These are phyloP conservation scores for Canariomyces notabilis DNA, from an alignment of 2,329 filamentous ascomycete species.

Conservation along the genomic window DNA sequence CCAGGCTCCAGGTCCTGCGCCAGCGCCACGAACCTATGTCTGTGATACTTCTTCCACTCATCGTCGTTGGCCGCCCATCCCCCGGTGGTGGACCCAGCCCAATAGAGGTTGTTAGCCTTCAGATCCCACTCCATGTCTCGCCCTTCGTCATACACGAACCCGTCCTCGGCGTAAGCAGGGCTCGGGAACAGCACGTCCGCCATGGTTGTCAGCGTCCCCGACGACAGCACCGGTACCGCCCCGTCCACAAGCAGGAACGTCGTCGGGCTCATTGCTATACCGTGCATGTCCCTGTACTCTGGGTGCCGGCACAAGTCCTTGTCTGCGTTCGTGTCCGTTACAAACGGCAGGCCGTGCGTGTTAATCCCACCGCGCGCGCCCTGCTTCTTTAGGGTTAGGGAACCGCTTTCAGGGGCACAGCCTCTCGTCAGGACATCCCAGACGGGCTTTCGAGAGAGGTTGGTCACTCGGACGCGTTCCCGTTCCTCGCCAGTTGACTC, in stretches of 20 bases:
- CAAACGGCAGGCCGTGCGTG: slow-evolving; percentile 33
- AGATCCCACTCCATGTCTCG: slow-evolving; percentile 43
- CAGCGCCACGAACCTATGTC: slow-evolving; percentile 41
- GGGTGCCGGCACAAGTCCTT: slow-evolving; percentile 42
- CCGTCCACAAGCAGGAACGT: slow-evolving; percentile 38
- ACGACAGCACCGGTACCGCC: slow-evolving; percentile 43
- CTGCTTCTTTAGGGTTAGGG: background rate
- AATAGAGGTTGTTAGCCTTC: slow-evolving; percentile 50
- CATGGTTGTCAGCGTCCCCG: slow-evolving; percentile 41
- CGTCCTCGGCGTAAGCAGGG: slow-evolving; percentile 41
- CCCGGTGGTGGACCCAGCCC: slow-evolving; percentile 53
- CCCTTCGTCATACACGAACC: slow-evolving; percentile 37
- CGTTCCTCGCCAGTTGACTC: background rate
- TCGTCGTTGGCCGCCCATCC: slow-evolving; percentile 32
- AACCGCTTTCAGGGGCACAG: slow-evolving; percentile 26
- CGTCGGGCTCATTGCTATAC: slow-evolving; percentile 40
- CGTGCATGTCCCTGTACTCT: slow-evolving; percentile 40
- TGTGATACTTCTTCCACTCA: slow-evolving; percentile 41
- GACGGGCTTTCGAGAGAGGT: slow-evolving; percentile 27
- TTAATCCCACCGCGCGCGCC: slow-evolving; percentile 12
- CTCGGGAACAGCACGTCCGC: slow-evolving; percentile 49
- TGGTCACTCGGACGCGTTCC: slow-evolving; percentile 18
- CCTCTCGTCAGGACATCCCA: slow-evolving; percentile 32
- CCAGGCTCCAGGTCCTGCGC: slow-evolving; percentile 30
- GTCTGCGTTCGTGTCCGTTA: slow-evolving; percentile 26